Evolutionary conservation across 176 grass and related monocot genomes (phyloP).

Genomic region (Elaeis guineensis): DNA sequence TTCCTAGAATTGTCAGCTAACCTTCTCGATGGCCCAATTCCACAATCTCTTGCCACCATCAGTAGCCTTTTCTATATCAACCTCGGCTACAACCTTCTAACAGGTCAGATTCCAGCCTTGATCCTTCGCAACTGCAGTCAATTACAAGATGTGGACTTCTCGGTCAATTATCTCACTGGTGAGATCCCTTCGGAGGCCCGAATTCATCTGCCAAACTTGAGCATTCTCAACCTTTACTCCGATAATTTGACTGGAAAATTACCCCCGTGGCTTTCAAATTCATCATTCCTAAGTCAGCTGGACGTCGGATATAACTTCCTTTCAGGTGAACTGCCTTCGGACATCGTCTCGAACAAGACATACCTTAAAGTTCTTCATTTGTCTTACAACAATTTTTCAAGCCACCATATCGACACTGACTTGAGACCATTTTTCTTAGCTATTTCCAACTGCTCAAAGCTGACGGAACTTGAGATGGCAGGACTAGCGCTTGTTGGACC

Average conservation of each 20-base stretch:
- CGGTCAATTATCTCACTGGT: slow-evolving; percentile 39
- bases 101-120: slow-evolving; percentile 32
- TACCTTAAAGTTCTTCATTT: slow-evolving; percentile 32
- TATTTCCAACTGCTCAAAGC: slow-evolving; percentile 37
- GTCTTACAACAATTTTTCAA: slow-evolving; percentile 37
- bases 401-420: slow-evolving; percentile 49
- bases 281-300: background rate
- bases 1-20: slow-evolving; percentile 27
- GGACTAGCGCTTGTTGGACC: slow-evolving; percentile 33
- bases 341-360: slow-evolving; percentile 22
- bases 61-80: background rate
- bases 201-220: background rate
- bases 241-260: slow-evolving; percentile 45
- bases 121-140: slow-evolving; percentile 47
- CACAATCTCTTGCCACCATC: slow-evolving; percentile 36
- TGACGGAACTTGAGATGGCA: slow-evolving; percentile 48
- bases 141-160: slow-evolving; percentile 23
- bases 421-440: slow-evolving; percentile 61
- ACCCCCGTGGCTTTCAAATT: slow-evolving; percentile 66
- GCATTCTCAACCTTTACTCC: slow-evolving; percentile 38
- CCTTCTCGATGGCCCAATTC: slow-evolving; percentile 30
- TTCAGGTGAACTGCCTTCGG: slow-evolving; percentile 36
- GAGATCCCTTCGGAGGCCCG: slow-evolving; percentile 28
- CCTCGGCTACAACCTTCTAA: background rate
- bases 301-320: slow-evolving; percentile 63